Evolutionary conservation across 768 basidiomycete genomes (phyloP), one percentile per base, ranked within the genome.

Genomic region (Tulasnella calospora): DNA sequence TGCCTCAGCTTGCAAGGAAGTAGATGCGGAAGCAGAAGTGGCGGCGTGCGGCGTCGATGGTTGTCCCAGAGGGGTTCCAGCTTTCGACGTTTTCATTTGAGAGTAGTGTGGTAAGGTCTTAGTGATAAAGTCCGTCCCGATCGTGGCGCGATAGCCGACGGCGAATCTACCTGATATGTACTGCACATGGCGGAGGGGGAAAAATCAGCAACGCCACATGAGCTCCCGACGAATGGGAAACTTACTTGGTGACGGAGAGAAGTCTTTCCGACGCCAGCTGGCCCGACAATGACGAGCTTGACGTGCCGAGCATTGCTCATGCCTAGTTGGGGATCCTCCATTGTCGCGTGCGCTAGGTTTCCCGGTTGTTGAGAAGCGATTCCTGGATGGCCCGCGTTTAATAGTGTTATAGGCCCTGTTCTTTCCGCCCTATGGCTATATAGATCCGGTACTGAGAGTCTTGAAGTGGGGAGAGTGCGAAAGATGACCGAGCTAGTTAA

Each of bases 101-200:
- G 81, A 87, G 61, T 90, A 89, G 82, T 93, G 89, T 0, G 90
- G 89, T 15, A 95, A 81, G 0, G 89, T 89, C 83, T 94, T 94
- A 0, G 90, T 88, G 73, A 94, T 92, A 78, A 95, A 96, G 84
- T 96, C 94, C n/a, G 92, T 90, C 27, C 94, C 94, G 57, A 96
- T 95, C 3, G 94, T 96, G 0, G 94, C 92, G 71, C 92, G 87
- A 83, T 95, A 95, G 13, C 90, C 89, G 3, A 88, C 89, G 5
- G 92, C 90, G 84, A 95, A 95, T 17, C 88, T 88, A 36, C 90
- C 89, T 13, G 92, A 90, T 81, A 94, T 90, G 83, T 92, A 95
- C 90, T 94, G 73, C 27, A 19, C 61, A 27, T 23, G 33, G 30
- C 9, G 61, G 35, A 67, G 61, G 33, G 61, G 33, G 30, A 67